Base-by-base conservation (phyloP, 2,329 filamentous ascomycete species). In the Plenodomus biglobosus region DNA sequence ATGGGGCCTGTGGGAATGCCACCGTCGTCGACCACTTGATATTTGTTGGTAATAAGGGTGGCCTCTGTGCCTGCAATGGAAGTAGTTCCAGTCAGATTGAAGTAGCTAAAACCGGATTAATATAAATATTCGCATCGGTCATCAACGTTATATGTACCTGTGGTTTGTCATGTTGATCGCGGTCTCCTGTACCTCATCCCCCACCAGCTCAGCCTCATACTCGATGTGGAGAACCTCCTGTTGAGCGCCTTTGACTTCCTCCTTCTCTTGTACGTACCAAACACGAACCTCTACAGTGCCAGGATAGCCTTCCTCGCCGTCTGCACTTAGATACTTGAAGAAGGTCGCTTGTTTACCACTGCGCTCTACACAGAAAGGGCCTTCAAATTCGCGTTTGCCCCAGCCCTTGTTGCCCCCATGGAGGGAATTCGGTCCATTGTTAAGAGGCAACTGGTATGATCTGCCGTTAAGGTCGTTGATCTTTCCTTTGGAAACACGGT, bases 101-200 rank as follows among this genome's bases (percentile, higher is more conserved):
- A 87, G 63, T 85, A 85, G 64, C 82, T 85, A 16, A 18, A 3
- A 8, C 35, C 8, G 18, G 4, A 49, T 47, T 34, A 44, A 42
- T 13, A 7, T 20, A 7, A 37, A 18, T 7, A 15, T 57, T 10
- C 45, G 43, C 30, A 43, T n/a, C n/a, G 3, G 19, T 13, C 17
- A 21, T 21, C 35, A 41, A 16, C 16, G 6, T 21, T 36, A 19
- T 20, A 11, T 42, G 27, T 73, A 90, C 87, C 90, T 95, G 77
- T 99, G 92, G 76, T 97, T 99, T 41, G 94, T 97, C 75, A 97
- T 82, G 74, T 92, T 95, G 70, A 97, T 83, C 36, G 85, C 85
- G 0, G 92, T 97, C 79, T 96, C 92, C n/a, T 92, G 85, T 11
- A 85, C 86, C 41, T 87, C 80, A 50, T 83, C 86, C 13, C 70